A percentile compares a stretch with the other conserved stretches of the same genome.
phyloP scores from a whole-genome alignment of 2,329 filamentous ascomycete species.

The Chaetomium strumarium region DNA sequence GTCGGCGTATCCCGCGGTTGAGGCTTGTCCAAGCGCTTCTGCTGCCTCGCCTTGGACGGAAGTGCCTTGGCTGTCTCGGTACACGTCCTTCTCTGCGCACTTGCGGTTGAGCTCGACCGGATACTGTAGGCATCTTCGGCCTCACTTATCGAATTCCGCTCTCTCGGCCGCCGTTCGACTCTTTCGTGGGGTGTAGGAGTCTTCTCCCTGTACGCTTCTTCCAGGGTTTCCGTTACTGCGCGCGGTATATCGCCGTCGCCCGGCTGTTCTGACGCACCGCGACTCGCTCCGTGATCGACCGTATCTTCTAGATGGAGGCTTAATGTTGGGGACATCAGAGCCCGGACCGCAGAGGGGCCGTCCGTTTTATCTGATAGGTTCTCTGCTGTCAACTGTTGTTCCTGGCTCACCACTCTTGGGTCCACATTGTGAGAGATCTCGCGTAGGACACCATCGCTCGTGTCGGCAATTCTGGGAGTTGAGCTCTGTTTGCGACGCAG shows the following conservation, averaged over 20 bases:
- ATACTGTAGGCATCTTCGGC: neutral
- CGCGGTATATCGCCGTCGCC: neutral
- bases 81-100: neutral
- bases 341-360: neutral
- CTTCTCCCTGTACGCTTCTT: neutral
- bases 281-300: neutral
- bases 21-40: neutral
- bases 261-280: neutral
- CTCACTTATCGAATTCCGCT: neutral
- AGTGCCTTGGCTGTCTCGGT: neutral
- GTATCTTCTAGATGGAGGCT: neutral
- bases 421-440: neutral
- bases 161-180: neutral
- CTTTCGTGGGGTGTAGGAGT: neutral
- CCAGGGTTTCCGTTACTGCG: neutral
- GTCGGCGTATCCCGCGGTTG: neutral
- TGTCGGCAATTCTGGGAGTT: neutral
- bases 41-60: neutral
- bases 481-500: neutral
- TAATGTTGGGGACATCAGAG: conserved; percentile 3
- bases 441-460: neutral
- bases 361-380: neutral
- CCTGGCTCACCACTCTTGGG: neutral
- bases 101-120: neutral
- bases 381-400: neutral